Evolutionary conservation across 2,329 filamentous ascomycete species (phyloP), one percentile per base, ranked within the genome.

Genomic region (Ophiocordyceps robertsii): DNA sequence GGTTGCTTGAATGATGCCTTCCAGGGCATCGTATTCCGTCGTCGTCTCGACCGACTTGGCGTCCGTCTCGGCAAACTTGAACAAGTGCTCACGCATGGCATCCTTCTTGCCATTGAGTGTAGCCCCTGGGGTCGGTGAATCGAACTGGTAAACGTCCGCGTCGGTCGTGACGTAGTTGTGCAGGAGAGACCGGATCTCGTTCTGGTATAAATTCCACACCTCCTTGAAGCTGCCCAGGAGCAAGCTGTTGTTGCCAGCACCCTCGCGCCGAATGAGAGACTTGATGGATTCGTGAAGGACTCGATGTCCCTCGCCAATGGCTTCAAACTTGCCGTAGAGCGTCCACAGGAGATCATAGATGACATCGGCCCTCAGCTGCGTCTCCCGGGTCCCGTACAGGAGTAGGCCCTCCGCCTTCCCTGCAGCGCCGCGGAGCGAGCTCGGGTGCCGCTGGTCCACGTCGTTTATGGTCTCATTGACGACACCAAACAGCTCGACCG

Each of bases 141-240:
- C 56, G 68, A 75, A 71, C 42, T 80, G 75, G 52, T 80, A 82
- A 13, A 82, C 66, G 47, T 93, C 83, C 24, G 84, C 87, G 57
- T 94, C 88, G 2, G 88, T 93, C 1, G 92, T 93, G 41, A 98
- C 78, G 58, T 98, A 96, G 59, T 95, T 94, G 62, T 96, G 92
- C 44, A 98, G 68, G 13, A 98, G 68, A 6, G 89, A 93, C 36
- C 89, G 79, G 50, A 98, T 96, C 70, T 98, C 92, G 61, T 93
- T 96, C 57, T 98, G 92, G 55, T 95, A 90, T 8, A 98, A 69
- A 57, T 95, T 95, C 93, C 93, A 98, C 35, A 98, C 67, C 63
- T 96, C 92, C 56, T 90, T 92, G 64, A 98, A 98, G 43, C 88
- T 88, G 43, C 87, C 81, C 6, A 87, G 81, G 40, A 96, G 71